Evolutionary conservation across 352 stramenopile genomes (phyloP).

Genomic region (Phytophthora pistaciae): DNA sequence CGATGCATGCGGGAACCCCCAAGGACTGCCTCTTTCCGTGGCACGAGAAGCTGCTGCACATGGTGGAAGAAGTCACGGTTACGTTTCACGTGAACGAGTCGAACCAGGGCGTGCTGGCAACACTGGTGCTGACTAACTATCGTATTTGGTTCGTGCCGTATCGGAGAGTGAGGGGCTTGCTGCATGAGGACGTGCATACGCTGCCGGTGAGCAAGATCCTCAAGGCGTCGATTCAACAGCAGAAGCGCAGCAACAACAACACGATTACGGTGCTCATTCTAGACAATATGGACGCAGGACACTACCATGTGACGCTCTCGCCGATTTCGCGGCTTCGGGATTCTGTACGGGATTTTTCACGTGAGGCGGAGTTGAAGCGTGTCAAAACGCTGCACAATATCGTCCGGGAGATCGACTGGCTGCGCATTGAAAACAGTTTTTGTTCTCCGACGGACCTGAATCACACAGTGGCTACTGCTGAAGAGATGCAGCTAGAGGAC

Average conservation of each 20-base stretch:
- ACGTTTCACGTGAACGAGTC: slow-evolving; percentile 91
- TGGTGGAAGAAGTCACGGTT: slow-evolving; percentile 88
- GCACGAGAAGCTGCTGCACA: slow-evolving; percentile 86
- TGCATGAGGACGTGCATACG: slow-evolving; percentile 89
- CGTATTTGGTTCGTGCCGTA: slow-evolving; percentile 89
- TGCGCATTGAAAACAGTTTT: slow-evolving; percentile 87
- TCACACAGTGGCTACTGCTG: slow-evolving; percentile 55
- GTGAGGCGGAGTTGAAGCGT: slow-evolving; percentile 82
- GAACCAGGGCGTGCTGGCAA: slow-evolving; percentile 86
- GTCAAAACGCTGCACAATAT: slow-evolving; percentile 85
- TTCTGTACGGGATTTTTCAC: slow-evolving; percentile 71
- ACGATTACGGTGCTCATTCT: slow-evolving; percentile 77
- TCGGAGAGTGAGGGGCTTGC: slow-evolving; percentile 68
- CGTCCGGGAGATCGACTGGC: slow-evolving; percentile 85
- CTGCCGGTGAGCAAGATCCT: slow-evolving; percentile 82
- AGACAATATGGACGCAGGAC: slow-evolving; percentile 88
- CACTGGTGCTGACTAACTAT: slow-evolving; percentile 86
- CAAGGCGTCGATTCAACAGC: slow-evolving; percentile 79
- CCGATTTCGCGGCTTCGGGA: slow-evolving; percentile 77
- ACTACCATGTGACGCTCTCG: slow-evolving; percentile 88
- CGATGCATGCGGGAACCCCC: slow-evolving; percentile 67
- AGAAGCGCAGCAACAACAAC: slow-evolving; percentile 87
- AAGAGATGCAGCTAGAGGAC: slow-evolving; percentile 69
- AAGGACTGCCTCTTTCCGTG: slow-evolving; percentile 86
- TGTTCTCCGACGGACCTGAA: slow-evolving; percentile 81